Conservation (phyloP, 441 rosid genomes). For the Gossypium lobatum region DNA sequence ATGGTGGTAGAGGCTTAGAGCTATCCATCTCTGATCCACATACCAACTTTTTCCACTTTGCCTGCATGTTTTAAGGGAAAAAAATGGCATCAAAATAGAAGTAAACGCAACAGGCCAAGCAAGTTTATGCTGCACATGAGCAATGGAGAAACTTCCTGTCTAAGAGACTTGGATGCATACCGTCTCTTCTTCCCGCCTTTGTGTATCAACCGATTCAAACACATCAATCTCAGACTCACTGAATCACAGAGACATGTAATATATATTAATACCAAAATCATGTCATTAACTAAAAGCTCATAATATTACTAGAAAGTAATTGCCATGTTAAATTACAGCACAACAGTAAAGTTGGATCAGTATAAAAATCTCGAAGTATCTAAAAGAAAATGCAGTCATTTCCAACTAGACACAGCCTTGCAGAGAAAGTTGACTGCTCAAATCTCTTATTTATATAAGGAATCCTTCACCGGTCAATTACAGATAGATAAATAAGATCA, state of each 20-base stretch:
- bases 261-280: background rate
- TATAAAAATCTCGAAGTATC: background rate
- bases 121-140: slow-evolving; percentile 4
- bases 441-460: background rate
- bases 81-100: slow-evolving; percentile 9
- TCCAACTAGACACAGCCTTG: background rate
- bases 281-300: background rate
- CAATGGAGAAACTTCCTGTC: background rate
- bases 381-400: background rate
- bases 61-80: slow-evolving; percentile 36
- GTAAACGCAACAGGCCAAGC: slow-evolving; percentile 4
- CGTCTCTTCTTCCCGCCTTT: slow-evolving; percentile 68
- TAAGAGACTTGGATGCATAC: slow-evolving; percentile 31
- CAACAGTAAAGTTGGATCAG: background rate
- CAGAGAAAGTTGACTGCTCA: slow-evolving; percentile 7
- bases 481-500: slow-evolving; percentile 4
- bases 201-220: slow-evolving; percentile 75
- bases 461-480: background rate
- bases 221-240: slow-evolving; percentile 88
- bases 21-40: slow-evolving; percentile 37
- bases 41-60: slow-evolving; percentile 61
- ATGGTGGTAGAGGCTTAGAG: slow-evolving; percentile 40
- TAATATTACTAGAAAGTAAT: background rate
- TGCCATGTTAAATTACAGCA: background rate
- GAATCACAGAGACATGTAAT: slow-evolving; percentile 11